Evolutionary conservation across 371 early-diverging fungal genomes (phyloP).

Genomic region (Rhizopus sp.): DNA sequence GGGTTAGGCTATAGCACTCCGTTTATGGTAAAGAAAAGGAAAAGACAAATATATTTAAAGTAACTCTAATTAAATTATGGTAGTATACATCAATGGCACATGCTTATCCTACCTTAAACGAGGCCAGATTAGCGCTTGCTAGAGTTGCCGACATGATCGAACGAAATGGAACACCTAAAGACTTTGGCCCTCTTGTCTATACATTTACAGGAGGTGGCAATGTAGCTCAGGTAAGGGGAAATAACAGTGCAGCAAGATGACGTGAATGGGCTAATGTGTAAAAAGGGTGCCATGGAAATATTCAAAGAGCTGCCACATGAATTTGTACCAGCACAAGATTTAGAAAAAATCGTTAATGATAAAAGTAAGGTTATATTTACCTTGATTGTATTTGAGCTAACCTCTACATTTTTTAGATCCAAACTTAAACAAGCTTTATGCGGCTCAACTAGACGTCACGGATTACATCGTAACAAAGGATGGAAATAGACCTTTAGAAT

Average conservation of each 20-base stretch:
- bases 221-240: constrained; percentile 73
- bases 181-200: constrained; percentile 89
- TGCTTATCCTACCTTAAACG: constrained; percentile 78
- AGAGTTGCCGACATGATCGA: constrained; percentile 79
- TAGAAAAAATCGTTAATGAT: constrained; percentile 66
- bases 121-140: constrained; percentile 76
- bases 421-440: constrained; percentile 73
- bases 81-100: constrained; percentile 87
- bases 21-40: constrained; percentile 68
- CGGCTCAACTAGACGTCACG: constrained; percentile 69
- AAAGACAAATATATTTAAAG: constrained; percentile 1
- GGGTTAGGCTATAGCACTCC: constrained; percentile 93
- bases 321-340: constrained; percentile 82
- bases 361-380: constrained; percentile 51
- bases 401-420: constrained; percentile 39
- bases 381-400: not conserved
- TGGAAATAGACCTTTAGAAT: constrained; percentile 54
- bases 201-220: constrained; percentile 96
- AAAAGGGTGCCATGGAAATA: constrained; percentile 85
- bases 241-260: not conserved
- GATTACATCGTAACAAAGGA: constrained; percentile 83
- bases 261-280: not conserved
- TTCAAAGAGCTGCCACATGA: constrained; percentile 92
- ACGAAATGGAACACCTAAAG: constrained; percentile 84
- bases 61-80: not conserved